Evolutionary conservation across 805 yeast species (phyloP).

Genomic region (Brettanomyces nanus): DNA sequence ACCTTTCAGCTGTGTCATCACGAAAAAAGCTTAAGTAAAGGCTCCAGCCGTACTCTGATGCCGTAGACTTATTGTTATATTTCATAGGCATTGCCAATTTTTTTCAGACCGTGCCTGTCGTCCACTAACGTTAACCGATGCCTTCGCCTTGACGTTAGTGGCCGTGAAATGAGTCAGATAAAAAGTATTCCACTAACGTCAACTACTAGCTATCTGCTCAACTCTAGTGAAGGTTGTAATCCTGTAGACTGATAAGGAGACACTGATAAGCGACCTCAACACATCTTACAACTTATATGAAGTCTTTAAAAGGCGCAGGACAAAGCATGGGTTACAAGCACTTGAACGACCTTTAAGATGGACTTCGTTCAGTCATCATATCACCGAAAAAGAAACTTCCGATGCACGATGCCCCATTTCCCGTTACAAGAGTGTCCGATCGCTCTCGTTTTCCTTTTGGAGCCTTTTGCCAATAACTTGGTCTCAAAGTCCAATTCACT

Average conservation of each 20-base stretch:
- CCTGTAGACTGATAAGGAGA: conserved; percentile 1
- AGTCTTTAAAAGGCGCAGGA: background rate
- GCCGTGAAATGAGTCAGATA: background rate
- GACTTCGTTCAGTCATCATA: background rate
- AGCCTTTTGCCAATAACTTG: no score
- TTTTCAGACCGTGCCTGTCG: no score
- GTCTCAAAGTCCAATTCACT: no score
- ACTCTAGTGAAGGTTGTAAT: conserved; percentile 1
- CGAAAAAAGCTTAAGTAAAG: no score
- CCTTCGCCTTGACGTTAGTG: conserved; percentile 6
- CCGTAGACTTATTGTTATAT: no score
- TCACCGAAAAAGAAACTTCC: background rate
- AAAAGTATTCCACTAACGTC: conserved; percentile 2
- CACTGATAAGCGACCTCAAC: background rate
- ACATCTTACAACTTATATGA: background rate
- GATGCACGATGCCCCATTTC: no score
- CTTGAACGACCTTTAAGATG: background rate
- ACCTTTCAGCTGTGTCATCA: no score
- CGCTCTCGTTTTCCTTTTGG: no score
- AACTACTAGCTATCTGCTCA: conserved; percentile 2
- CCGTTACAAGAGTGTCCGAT: no score
- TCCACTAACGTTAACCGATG: conserved; percentile 5
- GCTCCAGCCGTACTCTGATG: no score
- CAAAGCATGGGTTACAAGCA: background rate
- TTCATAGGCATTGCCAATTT: no score